Base-by-base conservation (phyloP, 129 eudicot species). In the Escallonia herrerae region DNA sequence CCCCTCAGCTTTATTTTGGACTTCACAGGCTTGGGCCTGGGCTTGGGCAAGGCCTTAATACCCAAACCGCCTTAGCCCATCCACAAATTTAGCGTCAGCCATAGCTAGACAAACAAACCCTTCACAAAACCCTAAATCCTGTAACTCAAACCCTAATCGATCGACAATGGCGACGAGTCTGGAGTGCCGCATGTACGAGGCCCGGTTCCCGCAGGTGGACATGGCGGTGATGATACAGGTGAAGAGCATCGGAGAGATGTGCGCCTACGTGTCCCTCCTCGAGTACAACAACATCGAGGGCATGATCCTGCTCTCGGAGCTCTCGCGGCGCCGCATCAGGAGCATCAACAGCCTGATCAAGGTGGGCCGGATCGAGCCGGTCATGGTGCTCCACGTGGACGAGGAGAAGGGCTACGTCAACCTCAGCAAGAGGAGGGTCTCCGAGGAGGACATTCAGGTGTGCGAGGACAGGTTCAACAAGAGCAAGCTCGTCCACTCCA, bases 281-380 rank as follows among this genome's bases (percentile, higher is more conserved):
- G 97, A 91, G 81, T 91, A 91, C 85, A 91, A 91, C 73, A 87
- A 91, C 87, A 83, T 83, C 63, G 97, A 91, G 72, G 97, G 97
- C 0, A 91, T 91, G 97, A 88, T 91, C 47, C 68, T 85, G 0
- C 57, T 87, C 47, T 87, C 97, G 4, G 97, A 91, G 86, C 82
- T 91, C 8, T 87, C 97, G 8, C 89, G 97, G 14, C 96, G 97
- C 58, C 96, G 97, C 14, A 91, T 91, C 68, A 83, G 97, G 3
- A 91, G 97, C 59, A 86, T 91, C 61, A 85, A 83, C 75, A 91
- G 95, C 55, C 78, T 91, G 70, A 87, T 91, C 65, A 85, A 74
- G 79, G 94, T 91, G 6, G 97, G 97, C n/a, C 86, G 97, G 43
- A 87, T 68, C 40, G 97, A 91, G 60, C 97, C 97, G 2, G 96